Base-by-base conservation (phyloP, 2,329 filamentous ascomycete species). In the Rachicladosporium sp. region DNA sequence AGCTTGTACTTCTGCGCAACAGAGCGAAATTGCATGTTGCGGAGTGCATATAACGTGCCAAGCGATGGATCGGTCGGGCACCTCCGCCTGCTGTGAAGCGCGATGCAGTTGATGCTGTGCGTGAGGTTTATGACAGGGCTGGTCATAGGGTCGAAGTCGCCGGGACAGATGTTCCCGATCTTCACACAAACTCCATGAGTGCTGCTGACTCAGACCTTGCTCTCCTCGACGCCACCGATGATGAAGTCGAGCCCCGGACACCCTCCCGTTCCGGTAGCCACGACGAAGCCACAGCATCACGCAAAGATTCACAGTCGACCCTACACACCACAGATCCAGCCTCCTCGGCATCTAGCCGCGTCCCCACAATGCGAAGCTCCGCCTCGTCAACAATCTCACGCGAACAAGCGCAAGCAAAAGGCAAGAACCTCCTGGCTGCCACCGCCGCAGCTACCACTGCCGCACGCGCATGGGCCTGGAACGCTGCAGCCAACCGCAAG, bases 381-480 rank as follows among this genome's bases (percentile, higher is more conserved):
- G 23, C 12, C 10, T 41, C 39, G n/a, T 41, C 39, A 9, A 29
- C 39, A 7, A 21, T 21, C 4, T 41, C 39, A 4, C 37, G 34
- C 10, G 35, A 42, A 12, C 31, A 27, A 4, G 38, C 31, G 13
- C 35, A 38, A 31, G 15, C 32, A 7, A 46, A 48, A 11, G 50
- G 50, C 35, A 49, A 52, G 13, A 54, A 45, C 21, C 32, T 58
- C 6, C 46, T 58, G 6, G 53, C 55, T 8, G 52, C 53, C 6
- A 54, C 54, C 8, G 53, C 52, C 1, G 53, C 54, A n/a, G 55
- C 54, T 6, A 56, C 55, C 4, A 55, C 41, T 10, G 55, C 55
- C 4, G 55, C 54, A 29, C 43, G 48, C 4, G 54, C 47, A 29
- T 58, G 55, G 55, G 44, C 47, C 6, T 54, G 54, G 50, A 57